Evolutionary conservation across 78 protist genomes (phyloP).

Genomic region (Parvularia atlantis): DNA sequence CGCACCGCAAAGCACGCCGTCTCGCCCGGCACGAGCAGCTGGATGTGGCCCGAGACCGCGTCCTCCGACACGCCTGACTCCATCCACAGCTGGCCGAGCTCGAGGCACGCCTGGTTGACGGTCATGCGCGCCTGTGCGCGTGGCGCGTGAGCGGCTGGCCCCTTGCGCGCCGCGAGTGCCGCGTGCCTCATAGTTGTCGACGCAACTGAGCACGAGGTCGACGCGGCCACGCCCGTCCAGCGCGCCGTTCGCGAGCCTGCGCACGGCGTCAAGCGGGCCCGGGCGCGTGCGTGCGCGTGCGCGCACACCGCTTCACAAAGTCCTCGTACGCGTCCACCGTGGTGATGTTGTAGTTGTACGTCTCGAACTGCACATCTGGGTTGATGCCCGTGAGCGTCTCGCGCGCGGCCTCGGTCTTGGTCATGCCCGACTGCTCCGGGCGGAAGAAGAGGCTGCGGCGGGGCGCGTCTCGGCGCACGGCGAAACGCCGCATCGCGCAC

Average conservation of each 20-base stretch:
- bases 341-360: conserved; percentile 73
- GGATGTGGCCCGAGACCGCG: conserved; percentile 96
- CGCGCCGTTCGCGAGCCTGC: neutral
- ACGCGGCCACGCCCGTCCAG: conserved; percentile 40
- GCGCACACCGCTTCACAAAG: conserved; percentile 19
- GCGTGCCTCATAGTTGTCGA: conserved; percentile 94
- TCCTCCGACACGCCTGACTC: conserved; percentile 95
- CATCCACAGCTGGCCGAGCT: conserved; percentile 70
- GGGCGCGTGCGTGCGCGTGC: neutral
- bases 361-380: conserved; percentile 82
- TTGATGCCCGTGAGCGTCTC: conserved; percentile 77
- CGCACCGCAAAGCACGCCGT: conserved; percentile 64
- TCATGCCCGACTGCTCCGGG: conserved; percentile 85
- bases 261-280: no score
- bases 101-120: conserved; percentile 69
- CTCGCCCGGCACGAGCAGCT: conserved; percentile 68
- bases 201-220: conserved; percentile 83
- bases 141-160: neutral
- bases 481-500: neutral
- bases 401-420: conserved; percentile 68
- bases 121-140: no score
- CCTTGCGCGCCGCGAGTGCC: no score
- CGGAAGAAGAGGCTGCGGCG: conserved; percentile 66
- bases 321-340: conserved; percentile 68
- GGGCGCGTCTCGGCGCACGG: neutral